Base-by-base conservation (phyloP, 805 yeast species). In the Candida xyloterini region DNA sequence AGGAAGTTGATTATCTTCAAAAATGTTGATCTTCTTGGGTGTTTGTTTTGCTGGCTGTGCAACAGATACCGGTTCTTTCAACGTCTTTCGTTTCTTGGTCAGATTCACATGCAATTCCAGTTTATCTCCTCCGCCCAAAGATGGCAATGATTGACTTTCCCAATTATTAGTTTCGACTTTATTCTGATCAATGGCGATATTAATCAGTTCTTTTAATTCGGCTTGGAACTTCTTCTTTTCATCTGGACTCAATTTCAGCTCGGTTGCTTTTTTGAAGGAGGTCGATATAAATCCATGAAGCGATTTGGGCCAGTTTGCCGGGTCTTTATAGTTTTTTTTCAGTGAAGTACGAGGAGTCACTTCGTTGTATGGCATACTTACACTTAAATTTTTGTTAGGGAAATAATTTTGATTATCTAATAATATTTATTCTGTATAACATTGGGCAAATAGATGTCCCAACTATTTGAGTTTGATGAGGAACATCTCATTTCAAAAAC, bases 111-210 rank as follows among this genome's bases (percentile, higher is more conserved):
- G 33, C 27, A 57, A 42, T n/a, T 53, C 51, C 2, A 56, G 34
- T 30, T 33, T 29, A 32, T 34, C 38, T 6, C 15, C 20, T 1
- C 48, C 48, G 21, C 41, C 35, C 20, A 44, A 67, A 50, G 33
- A 71, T 47, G 87, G 87, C 5, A 81, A 46, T 22, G 59, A 57
- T 53, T 76, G 79, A 9, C 33, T 46, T 3, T 51, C 54, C 89
- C 89, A 82, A 43, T 78, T 71, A 46, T 74, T 78, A 1, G 58
- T 46, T 62, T 71, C 67, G 3, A 81, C 49, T 28, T 66, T 67
- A 15, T 63, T 61, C 33, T 66, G 60, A 2, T 60, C 59, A 13
- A 71, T 67, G 0, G 85, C 84, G 37, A 58, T 46, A 37, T 74
- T 68, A 20, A 82, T 66, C 25, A 79, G 51, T 9, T 55, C 45